Base-by-base conservation (phyloP, 2,329 filamentous ascomycete genomes). In the Westerdykella sp. region DNA sequence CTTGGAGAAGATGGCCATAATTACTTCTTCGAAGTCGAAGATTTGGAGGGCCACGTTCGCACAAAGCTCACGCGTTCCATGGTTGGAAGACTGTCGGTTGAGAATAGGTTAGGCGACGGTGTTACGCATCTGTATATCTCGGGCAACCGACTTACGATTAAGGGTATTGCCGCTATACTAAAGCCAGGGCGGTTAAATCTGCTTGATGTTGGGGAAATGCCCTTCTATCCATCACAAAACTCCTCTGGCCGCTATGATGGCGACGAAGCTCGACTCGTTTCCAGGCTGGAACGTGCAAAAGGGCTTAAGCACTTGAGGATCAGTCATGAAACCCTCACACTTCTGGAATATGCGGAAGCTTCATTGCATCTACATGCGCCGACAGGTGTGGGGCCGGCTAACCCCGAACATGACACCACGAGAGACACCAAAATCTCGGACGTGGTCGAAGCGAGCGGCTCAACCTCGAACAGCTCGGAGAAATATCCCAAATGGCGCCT, bases 101-200 rank as follows among this genome's bases (percentile, higher is more conserved):
- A 81, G 50, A 72, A 79, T 49, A 65, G 75, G 1, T 69, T 74
- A 16, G 69, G 75, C 51, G 64, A 68, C 9, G 79, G 79, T 2
- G 72, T 81, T 31, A 81, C 79, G 0, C 79, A 83, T 62, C 63
- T 83, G 2, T 80, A 79, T 52, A 70, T 82, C 12, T 70, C 78
- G 3, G 71, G 72, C 6, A 83, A 82, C 44, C 53, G 65, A 3
- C 57, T 82, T 5, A 79, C 76, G 1, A 71, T 77, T 0, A 76
- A 80, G 55, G 78, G 77, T 0, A 62, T 78, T 5, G 75, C 73
- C 3, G 73, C 71, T 13, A 63, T 82, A 5, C 53, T 81, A 10
- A 63, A 71, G 39, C 76, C 76, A 6, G 67, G 64, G 41, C 67
- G 72, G 25, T 62, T 83, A 7, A 71, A 78, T 50, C 73, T 77